Percentiles rank a stretch among this genome's conserved stretches.
These are phyloP conservation scores for Leishmania tropica DNA, from an alignment of 208 protist species.

Conservation along the genomic window DNA sequence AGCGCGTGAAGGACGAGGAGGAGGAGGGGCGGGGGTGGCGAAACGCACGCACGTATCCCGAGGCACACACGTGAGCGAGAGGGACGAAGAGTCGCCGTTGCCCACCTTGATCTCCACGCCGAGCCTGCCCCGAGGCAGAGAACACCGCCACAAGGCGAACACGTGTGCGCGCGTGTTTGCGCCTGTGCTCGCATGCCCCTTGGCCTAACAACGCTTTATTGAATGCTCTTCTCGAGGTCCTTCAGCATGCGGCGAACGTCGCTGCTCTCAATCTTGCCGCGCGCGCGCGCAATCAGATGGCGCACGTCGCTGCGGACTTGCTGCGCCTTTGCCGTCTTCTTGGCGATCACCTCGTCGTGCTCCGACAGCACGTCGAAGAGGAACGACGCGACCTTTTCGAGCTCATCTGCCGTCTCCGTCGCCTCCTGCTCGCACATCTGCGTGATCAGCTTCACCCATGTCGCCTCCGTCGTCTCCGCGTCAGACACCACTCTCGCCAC, in stretches of 20 bases:
- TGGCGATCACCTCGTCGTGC: conserved; percentile 48
- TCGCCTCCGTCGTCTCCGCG: conserved; percentile 33
- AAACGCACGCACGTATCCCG: neutral
- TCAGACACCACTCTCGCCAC: conserved; percentile 46
- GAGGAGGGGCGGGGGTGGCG: too few relatives aligned
- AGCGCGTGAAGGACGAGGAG: neutral
- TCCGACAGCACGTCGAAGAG: conserved; percentile 78
- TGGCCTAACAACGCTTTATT: conserved; percentile 27
- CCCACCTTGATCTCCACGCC: neutral
- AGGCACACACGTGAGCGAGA: neutral
- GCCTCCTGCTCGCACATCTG: conserved; percentile 43
- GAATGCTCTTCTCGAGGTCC: conserved; percentile 76
- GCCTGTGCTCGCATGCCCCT: neutral
- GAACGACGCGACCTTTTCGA: conserved; percentile 48
- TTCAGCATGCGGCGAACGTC: conserved; percentile 47
- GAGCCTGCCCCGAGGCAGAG: neutral
- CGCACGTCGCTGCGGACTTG: conserved; percentile 54
- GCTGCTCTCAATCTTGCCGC: conserved; percentile 32
- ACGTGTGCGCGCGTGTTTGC: neutral
- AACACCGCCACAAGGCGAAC: neutral
- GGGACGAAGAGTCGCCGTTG: conserved; percentile 6
- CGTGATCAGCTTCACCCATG: conserved; percentile 55
- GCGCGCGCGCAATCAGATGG: conserved; percentile 45
- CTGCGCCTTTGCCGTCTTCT: conserved; percentile 44
- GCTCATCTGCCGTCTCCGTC: conserved; percentile 35